A percentile compares a stretch with the other conserved stretches of the same genome.
Evolutionary conservation across 345 rosid genomes (phyloP).

Genomic region (Ceriops decandra): DNA sequence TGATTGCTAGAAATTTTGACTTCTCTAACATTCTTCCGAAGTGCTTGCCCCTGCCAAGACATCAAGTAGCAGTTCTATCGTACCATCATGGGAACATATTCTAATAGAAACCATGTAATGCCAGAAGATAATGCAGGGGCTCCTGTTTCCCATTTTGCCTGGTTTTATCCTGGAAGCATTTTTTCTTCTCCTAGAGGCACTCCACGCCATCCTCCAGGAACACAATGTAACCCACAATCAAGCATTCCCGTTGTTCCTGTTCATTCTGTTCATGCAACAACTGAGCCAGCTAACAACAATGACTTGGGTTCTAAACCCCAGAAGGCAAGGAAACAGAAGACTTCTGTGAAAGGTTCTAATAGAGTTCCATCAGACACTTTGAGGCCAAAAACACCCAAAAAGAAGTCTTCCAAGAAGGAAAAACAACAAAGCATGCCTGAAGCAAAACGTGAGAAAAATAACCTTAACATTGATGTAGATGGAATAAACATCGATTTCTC

Average conservation of each 20-base stretch:
- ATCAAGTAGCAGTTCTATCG: constrained; percentile 11
- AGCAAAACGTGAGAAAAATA: constrained; percentile 46
- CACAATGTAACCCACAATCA: constrained; percentile 27
- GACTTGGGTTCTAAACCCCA: constrained; percentile 17
- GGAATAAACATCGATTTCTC: constrained; percentile 43
- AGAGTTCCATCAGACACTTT: constrained; percentile 27
- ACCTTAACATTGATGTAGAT: constrained; percentile 37
- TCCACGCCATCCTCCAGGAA: constrained; percentile 27
- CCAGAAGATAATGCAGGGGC: constrained; percentile 37
- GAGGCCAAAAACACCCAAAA: constrained; percentile 41
- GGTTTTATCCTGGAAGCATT: constrained; percentile 38
- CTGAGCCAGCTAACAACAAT: constrained; percentile 19
- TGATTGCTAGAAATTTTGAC: constrained; percentile 4
- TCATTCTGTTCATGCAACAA: constrained; percentile 27
- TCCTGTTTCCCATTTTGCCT: constrained; percentile 32
- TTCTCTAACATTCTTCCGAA: not conserved
- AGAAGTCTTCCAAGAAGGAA: constrained; percentile 34
- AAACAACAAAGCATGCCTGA: constrained; percentile 35
- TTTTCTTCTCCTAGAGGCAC: constrained; percentile 29
- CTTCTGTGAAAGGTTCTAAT: constrained; percentile 26
- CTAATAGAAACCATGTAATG: constrained; percentile 30
- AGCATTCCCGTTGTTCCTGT: constrained; percentile 32
- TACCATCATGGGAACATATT: constrained; percentile 44
- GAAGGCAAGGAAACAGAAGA: constrained; percentile 33
- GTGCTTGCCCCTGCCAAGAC: constrained; percentile 10